Evolutionary conservation across 2,329 filamentous ascomycete genomes (phyloP).

Genomic region (Fusarium tricinctum): DNA sequence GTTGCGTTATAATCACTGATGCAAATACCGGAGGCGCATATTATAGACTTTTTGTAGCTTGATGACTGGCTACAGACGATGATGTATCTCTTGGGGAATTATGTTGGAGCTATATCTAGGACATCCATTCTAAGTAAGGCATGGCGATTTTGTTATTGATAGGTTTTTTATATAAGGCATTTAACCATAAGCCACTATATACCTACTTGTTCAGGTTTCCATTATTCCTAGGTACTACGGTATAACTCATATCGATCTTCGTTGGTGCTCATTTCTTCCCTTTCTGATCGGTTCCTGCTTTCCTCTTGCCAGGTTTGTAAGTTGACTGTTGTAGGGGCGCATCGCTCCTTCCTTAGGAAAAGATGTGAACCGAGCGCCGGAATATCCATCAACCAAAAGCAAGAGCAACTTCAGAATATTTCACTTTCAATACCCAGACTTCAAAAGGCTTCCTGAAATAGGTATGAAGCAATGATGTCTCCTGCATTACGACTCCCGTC

Average conservation of each 20-base stretch:
- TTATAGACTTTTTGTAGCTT: slow-evolving; percentile 44
- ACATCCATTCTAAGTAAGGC: slow-evolving; percentile 30
- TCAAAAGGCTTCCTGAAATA: background rate
- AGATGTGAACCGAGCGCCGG: background rate
- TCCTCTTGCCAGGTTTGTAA: background rate
- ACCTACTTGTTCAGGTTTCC: background rate
- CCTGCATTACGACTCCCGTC: slow-evolving; percentile 46
- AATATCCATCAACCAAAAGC: background rate
- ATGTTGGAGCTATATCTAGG: slow-evolving; percentile 17
- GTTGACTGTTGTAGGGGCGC: background rate
- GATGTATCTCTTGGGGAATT: slow-evolving; percentile 19
- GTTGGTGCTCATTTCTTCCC: background rate
- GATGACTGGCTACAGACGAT: slow-evolving; percentile 28
- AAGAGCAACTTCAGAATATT: background rate
- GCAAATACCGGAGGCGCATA: slow-evolving; percentile 33
- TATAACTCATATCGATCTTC: background rate
- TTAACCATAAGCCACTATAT: background rate
- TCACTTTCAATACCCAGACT: too few relatives aligned
- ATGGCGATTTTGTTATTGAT: slow-evolving; percentile 5
- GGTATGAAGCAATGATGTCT: slow-evolving; percentile 11
- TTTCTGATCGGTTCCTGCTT: background rate
- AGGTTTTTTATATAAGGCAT: background rate
- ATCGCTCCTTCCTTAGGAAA: slow-evolving; percentile 3
- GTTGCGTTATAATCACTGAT: slow-evolving; percentile 21
- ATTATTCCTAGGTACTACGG: too few relatives aligned